These are phyloP conservation scores for Quercus rubra DNA, from an alignment of 306 rosid genomes.

Conservation along the genomic window DNA sequence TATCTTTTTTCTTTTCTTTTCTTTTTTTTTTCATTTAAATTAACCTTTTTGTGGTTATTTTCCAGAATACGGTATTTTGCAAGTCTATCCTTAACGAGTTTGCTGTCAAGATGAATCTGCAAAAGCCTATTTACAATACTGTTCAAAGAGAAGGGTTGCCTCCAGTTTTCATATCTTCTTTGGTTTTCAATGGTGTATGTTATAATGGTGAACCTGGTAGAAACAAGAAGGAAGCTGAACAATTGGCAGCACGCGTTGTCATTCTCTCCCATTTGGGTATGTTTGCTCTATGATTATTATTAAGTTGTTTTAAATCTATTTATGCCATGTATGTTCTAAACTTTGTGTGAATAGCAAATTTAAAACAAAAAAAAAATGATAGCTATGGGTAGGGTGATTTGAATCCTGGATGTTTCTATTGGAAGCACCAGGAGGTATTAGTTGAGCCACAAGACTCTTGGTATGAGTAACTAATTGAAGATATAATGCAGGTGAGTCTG, in stretches of 20 bases:
- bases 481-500: conserved; percentile 29
- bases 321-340: neutral
- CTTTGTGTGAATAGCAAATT: neutral
- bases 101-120: conserved; percentile 41
- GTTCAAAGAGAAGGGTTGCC: conserved; percentile 4
- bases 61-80: conserved; percentile 39
- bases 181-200: conserved; percentile 43
- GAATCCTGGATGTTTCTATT: no score
- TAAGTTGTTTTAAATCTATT: neutral
- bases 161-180: conserved; percentile 36
- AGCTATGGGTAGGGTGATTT: no score
- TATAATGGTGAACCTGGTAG: conserved; percentile 34
- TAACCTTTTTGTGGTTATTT: neutral
- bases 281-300: neutral
- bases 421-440: no score
- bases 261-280: conserved; percentile 53
- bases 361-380: no score
- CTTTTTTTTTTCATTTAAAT: neutral
- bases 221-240: conserved; percentile 64
- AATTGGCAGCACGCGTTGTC: conserved; percentile 49
- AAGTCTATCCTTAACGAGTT: conserved; percentile 51
- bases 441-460: no score
- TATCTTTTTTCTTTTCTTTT: neutral
- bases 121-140: conserved; percentile 37
- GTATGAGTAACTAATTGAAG: neutral